Base-by-base conservation (phyloP, 495 filamentous ascomycete species). In the Podospora appendiculata region DNA sequence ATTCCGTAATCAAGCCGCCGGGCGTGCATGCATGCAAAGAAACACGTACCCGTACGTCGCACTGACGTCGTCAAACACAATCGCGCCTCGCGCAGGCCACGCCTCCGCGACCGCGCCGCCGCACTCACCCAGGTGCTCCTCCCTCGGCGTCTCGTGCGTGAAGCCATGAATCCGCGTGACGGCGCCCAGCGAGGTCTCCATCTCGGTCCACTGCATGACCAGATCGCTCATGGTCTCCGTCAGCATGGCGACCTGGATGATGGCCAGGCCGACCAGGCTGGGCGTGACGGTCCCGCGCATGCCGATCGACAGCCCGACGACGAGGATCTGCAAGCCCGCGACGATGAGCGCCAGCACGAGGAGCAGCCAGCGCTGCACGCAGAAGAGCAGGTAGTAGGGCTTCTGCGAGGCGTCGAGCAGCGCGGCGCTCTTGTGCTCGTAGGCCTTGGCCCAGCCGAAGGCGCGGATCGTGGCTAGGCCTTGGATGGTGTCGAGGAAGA, bases 321-420 rank as follows among this genome's bases (percentile, higher is more conserved):
- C 58, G 0, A 63, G 43, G 0, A 70, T 55, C 0, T 69, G 69
- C 3, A 77, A 42, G 3, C 34, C 61, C 0, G 68, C 67, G 2
- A 67, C 65, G 4, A 78, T 50, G 1, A 76, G 51, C 41, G 75
- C 70, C 0, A 79, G 54, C 4, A 70, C 63, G 6, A 79, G 56
- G 2, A 52, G 67, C 0, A 79, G 63, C 76, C 76, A 78, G 6
- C 64, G 55, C 45, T 79, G 74, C 6, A 78, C 58, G 39, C 69
- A 71, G 5, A 69, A 50, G 7, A 77, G 63, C 10, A 78, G 60
- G 41, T 72, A 79, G 32, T 58, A 69, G 7, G 73, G 72, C 17
- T 63, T 61, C 42, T 74, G 72, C 3, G 67, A 66, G 35, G 63
- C 58, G 53, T 87, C 81, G 8, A 88, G 58, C 6, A 73, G 62